Conservation (phyloP, 495 filamentous ascomycete species). For the Monascus purpureus region DNA sequence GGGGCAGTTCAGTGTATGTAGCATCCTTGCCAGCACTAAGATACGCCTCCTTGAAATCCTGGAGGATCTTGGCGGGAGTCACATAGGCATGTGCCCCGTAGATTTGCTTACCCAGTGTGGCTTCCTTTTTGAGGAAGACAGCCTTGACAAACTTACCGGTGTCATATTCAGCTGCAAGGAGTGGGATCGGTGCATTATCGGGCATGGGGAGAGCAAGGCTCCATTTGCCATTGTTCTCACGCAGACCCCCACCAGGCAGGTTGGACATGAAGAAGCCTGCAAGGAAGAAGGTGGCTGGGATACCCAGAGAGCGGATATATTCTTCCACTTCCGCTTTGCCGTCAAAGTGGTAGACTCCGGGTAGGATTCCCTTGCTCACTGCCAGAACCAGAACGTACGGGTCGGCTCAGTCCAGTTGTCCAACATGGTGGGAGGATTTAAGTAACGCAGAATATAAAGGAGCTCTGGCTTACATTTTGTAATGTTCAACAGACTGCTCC, state of each 20-base stretch:
- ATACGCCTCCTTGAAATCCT: constrained; percentile 26
- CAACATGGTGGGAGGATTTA: not conserved
- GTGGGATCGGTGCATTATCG: not conserved
- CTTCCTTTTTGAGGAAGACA: constrained; percentile 4
- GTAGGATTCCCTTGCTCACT: not conserved
- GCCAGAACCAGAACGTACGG: no score
- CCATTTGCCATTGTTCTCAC: not conserved
- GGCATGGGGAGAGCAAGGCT: not conserved
- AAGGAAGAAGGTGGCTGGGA: constrained; percentile 42
- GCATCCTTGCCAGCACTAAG: constrained; percentile 27
- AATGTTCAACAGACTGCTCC: constrained; percentile 13
- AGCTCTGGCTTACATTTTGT: not conserved
- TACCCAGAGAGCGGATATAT: constrained; percentile 35
- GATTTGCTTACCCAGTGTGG: constrained; percentile 6
- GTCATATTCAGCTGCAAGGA: not conserved
- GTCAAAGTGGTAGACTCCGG: constrained; percentile 40
- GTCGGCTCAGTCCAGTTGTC: no score
- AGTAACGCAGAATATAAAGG: not conserved
- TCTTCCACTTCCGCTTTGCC: constrained; percentile 43
- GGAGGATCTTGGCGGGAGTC: constrained; percentile 27
- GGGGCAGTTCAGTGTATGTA: constrained; percentile 22
- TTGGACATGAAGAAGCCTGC: constrained; percentile 49
- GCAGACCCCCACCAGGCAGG: constrained; percentile 5
- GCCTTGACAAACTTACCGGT: not conserved
- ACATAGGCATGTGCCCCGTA: constrained; percentile 32